Percentiles rank a stretch among this genome's conserved stretches.
These are phyloP conservation scores for Pachysandra terminalis DNA, from an alignment of 164 flowering plant genomes.

Conservation along the genomic window DNA sequence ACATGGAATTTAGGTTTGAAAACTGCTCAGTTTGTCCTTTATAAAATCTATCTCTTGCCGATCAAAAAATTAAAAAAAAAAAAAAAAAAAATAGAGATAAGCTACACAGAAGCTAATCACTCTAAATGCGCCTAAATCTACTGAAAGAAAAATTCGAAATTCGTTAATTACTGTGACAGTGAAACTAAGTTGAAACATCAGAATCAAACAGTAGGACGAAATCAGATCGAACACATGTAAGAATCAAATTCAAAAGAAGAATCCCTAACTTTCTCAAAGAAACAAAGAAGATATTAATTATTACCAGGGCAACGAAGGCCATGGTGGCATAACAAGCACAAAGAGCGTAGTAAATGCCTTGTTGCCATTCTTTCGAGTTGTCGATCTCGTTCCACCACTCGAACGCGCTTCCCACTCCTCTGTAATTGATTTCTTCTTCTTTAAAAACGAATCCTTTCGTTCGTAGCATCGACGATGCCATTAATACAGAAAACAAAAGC, in stretches of 20 bases:
- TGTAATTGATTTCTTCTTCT: slow-evolving; percentile 1
- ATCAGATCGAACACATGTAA: background rate
- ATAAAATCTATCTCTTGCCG: no score
- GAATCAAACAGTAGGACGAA: background rate
- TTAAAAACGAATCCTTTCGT: slow-evolving; percentile 3
- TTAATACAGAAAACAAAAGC: background rate
- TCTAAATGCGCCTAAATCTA: no score
- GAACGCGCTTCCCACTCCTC: background rate
- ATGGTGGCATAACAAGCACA: slow-evolving; percentile 42
- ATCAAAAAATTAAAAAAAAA: no score
- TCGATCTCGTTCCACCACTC: slow-evolving; percentile 46
- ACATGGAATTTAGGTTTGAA: no score
- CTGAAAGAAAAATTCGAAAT: no score
- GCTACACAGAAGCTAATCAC: no score
- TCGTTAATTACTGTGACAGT: no score
- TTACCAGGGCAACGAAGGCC: slow-evolving; percentile 46
- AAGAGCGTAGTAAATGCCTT: slow-evolving; percentile 38
- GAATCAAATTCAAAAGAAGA: background rate
- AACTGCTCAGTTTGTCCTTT: no score
- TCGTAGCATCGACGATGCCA: slow-evolving; percentile 6
- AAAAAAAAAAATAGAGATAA: no score
- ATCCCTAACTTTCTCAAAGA: background rate
- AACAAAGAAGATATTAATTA: background rate
- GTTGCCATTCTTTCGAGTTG: slow-evolving; percentile 37
- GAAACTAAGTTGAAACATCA: no score